A percentile compares a stretch with the other conserved stretches of the same genome.
phyloP scores from a whole-genome alignment of 352 stramenopile species.

The Hyaloperonospora arabidopsidis region DNA sequence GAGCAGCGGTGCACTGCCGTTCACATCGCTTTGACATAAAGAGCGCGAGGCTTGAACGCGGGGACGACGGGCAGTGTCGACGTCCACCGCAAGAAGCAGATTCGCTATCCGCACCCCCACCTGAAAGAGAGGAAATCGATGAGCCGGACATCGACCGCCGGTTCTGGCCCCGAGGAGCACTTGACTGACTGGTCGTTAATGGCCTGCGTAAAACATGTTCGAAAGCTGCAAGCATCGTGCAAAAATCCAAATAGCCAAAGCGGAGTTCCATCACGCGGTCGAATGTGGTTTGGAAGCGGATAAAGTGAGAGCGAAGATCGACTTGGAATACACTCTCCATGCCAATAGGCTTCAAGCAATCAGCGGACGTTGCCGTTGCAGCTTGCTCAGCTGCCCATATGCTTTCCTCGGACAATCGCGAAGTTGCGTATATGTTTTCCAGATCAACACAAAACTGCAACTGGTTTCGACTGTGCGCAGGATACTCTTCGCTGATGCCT shows the following conservation, averaged over 20 bases:
- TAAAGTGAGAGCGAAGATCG: slow-evolving; percentile 51
- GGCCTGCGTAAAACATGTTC: slow-evolving; percentile 48
- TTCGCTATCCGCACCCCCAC: slow-evolving; percentile 28
- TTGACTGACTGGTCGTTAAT: slow-evolving; percentile 6
- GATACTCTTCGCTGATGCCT: slow-evolving; percentile 14
- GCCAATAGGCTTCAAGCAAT: slow-evolving; percentile 73
- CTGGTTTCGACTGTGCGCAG: slow-evolving; percentile 37
- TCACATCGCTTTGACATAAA: slow-evolving; percentile 21
- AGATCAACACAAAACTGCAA: slow-evolving; percentile 54
- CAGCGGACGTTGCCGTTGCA: slow-evolving; percentile 40
- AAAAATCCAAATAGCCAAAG: slow-evolving; percentile 81
- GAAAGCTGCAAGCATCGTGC: slow-evolving; percentile 50
- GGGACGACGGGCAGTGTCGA: slow-evolving; percentile 22
- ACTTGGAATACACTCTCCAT: slow-evolving; percentile 65
- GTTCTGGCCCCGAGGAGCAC: slow-evolving; percentile 13
- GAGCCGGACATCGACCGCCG: slow-evolving; percentile 42
- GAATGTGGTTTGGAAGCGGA: slow-evolving; percentile 61
- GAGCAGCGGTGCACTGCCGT: slow-evolving; percentile 30
- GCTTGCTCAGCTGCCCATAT: slow-evolving; percentile 43
- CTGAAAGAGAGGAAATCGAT: slow-evolving; percentile 44
- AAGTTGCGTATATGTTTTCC: slow-evolving; percentile 69
- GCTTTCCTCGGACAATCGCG: slow-evolving; percentile 63
- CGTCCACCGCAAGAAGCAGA: slow-evolving; percentile 24
- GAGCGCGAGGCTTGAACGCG: slow-evolving; percentile 12
- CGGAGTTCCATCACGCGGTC: slow-evolving; percentile 72